Evolutionary conservation across 1,139 yeast genomes (phyloP).

Genomic region (Zygosaccharomyces pseudobailii): DNA sequence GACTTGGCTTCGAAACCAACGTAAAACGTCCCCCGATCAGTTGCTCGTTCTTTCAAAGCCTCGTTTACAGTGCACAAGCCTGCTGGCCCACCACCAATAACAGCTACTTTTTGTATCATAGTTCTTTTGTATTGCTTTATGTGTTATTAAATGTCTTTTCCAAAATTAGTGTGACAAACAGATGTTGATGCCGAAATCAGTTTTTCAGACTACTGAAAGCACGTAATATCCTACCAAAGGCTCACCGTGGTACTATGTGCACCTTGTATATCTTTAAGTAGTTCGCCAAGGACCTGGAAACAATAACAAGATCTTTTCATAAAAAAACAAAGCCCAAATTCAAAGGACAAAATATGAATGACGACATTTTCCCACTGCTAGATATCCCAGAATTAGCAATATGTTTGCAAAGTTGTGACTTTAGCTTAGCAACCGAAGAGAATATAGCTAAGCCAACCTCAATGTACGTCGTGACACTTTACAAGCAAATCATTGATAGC

Average conservation of each 20-base stretch:
- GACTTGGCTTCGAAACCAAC: conserved; percentile 38
- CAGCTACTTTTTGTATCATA: conserved; percentile 33
- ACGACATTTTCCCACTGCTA: conserved; percentile 57
- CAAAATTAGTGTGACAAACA: no score
- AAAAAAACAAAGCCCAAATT: not conserved
- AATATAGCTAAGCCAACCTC: conserved; percentile 61
- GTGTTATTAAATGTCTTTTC: not conserved
- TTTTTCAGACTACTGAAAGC: no score
- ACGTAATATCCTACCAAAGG: not conserved
- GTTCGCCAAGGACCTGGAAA: not conserved
- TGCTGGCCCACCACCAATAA: conserved; percentile 40
- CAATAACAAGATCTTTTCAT: not conserved
- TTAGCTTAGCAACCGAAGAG: conserved; percentile 55
- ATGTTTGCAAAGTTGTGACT: conserved; percentile 61
- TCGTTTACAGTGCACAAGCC: conserved; percentile 36
- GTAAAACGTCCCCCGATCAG: conserved; percentile 18
- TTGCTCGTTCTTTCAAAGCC: conserved; percentile 16
- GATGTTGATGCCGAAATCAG: no score
- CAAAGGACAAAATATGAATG: conserved; percentile 16
- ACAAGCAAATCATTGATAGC: conserved; percentile 67
- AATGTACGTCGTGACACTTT: conserved; percentile 54
- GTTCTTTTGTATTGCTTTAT: not conserved
- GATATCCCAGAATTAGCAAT: conserved; percentile 59
- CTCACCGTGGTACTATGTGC: not conserved
- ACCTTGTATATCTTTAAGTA: not conserved